These are phyloP conservation scores for Dothiorella sarmentorum DNA, from an alignment of 2,329 filamentous ascomycete genomes.

Conservation along the genomic window DNA sequence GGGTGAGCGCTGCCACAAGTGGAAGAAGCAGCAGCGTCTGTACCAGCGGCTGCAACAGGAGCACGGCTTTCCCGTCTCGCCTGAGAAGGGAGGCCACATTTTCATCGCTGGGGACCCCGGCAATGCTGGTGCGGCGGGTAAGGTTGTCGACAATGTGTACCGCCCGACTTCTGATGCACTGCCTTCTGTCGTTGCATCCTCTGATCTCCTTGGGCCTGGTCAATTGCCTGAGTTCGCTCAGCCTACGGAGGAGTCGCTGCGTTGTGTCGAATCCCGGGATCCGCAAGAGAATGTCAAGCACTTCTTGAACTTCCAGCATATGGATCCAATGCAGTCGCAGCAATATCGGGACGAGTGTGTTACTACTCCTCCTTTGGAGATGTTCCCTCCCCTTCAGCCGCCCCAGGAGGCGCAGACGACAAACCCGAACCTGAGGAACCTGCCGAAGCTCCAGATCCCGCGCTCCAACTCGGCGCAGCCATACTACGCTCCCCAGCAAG, in stretches of 20 bases:
- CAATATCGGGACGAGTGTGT: conserved; percentile 59
- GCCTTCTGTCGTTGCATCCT: conserved; percentile 85
- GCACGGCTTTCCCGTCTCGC: conserved; percentile 61
- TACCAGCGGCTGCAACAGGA: conserved; percentile 72
- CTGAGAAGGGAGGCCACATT: conserved; percentile 63
- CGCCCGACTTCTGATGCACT: conserved; percentile 72
- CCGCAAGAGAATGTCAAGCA: conserved; percentile 91
- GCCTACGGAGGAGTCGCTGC: conserved; percentile 68
- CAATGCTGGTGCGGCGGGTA: conserved; percentile 63
- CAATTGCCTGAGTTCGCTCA: conserved; percentile 56
- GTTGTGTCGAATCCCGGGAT: conserved; percentile 67
- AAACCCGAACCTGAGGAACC: conserved; percentile 49
- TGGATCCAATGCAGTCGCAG: conserved; percentile 56
- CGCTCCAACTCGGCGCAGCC: conserved; percentile 37
- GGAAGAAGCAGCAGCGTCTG: conserved; percentile 73
- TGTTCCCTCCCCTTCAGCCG: conserved; percentile 40
- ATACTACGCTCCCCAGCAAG: conserved; percentile 22
- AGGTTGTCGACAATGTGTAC: conserved; percentile 53
- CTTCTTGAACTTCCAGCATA: conserved; percentile 81
- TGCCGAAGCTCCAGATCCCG: conserved; percentile 58
- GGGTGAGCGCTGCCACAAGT: conserved; percentile 81
- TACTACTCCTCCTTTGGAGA: conserved; percentile 38
- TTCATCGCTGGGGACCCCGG: conserved; percentile 76
- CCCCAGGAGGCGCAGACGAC: conserved; percentile 34
- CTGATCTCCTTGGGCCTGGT: conserved; percentile 77